Conservation (phyloP, 176 grass and related monocot genomes). For the Canna indica region DNA sequence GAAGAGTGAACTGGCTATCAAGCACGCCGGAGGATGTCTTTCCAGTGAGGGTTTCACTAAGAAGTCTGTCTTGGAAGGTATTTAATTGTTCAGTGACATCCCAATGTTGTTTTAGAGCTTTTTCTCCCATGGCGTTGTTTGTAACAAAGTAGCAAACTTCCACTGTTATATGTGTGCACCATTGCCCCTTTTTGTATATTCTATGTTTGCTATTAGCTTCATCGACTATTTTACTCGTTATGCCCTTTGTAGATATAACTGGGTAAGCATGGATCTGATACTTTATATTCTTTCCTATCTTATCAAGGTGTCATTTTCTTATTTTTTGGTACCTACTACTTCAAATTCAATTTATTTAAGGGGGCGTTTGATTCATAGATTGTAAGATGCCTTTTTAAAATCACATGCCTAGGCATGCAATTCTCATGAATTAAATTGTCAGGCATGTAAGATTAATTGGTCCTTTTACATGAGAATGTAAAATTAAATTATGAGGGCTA, state of each 20-base stretch:
- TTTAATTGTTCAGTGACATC: conserved; percentile 11
- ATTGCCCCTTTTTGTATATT: background rate
- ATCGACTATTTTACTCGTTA: background rate
- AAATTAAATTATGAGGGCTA: too few relatives aligned
- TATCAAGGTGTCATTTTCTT: too few relatives aligned
- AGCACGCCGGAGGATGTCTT: conserved; percentile 35
- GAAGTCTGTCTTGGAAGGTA: conserved; percentile 10
- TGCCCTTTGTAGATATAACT: background rate
- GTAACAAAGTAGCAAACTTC: background rate
- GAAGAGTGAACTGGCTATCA: conserved; percentile 49
- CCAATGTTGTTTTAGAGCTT: background rate
- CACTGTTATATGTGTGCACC: background rate
- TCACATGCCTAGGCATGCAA: too few relatives aligned
- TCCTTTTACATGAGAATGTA: too few relatives aligned
- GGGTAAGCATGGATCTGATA: too few relatives aligned
- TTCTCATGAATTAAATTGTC: too few relatives aligned
- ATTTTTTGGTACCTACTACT: too few relatives aligned
- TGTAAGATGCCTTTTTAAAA: too few relatives aligned
- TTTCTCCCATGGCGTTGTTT: background rate
- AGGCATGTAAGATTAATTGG: too few relatives aligned
- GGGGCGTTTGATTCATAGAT: too few relatives aligned
- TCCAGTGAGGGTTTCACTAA: conserved; percentile 34
- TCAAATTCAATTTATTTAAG: too few relatives aligned
- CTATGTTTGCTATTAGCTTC: background rate
- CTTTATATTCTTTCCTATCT: too few relatives aligned